phyloP scores from a whole-genome alignment of 495 filamentous ascomycete species.

The Parmelia sp. region DNA sequence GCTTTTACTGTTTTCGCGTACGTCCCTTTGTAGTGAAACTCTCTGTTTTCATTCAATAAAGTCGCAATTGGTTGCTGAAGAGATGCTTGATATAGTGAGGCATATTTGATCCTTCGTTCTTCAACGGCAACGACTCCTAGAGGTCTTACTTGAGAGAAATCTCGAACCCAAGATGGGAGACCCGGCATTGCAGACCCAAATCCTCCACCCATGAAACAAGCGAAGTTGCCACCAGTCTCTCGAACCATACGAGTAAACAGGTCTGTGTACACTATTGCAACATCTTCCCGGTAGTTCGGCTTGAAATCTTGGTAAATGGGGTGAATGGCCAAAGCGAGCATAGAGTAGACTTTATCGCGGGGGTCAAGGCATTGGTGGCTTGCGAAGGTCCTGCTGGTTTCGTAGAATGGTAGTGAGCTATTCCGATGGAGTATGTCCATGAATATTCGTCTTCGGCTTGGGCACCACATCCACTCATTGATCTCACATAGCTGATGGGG shows the following conservation, averaged over 20 bases:
- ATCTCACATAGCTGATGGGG: not conserved
- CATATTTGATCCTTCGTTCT: not conserved
- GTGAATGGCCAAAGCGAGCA: not conserved
- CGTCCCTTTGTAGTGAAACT: not conserved
- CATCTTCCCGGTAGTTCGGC: not conserved
- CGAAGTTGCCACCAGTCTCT: not conserved
- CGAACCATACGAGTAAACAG: not conserved
- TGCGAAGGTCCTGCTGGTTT: conserved; percentile 6
- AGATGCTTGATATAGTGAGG: not conserved
- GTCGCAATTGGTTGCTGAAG: not conserved
- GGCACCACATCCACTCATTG: not conserved
- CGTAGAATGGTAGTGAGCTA: conserved; percentile 7
- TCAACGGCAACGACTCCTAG: conserved; percentile 2
- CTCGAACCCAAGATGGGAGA: not conserved
- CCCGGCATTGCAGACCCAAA: not conserved
- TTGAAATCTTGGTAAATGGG: not conserved
- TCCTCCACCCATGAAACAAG: not conserved
- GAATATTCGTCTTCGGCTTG: conserved; percentile 11
- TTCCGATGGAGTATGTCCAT: conserved; percentile 3
- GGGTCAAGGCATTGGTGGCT: not conserved
- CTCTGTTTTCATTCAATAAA: not conserved
- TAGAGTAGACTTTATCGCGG: not conserved
- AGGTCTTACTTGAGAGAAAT: not conserved
- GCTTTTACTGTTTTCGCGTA: not conserved
- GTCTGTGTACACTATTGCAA: not conserved